Evolutionary conservation across 1,284 basidiomycete species (phyloP).

Genomic region (Leccinum griseonigrum): DNA sequence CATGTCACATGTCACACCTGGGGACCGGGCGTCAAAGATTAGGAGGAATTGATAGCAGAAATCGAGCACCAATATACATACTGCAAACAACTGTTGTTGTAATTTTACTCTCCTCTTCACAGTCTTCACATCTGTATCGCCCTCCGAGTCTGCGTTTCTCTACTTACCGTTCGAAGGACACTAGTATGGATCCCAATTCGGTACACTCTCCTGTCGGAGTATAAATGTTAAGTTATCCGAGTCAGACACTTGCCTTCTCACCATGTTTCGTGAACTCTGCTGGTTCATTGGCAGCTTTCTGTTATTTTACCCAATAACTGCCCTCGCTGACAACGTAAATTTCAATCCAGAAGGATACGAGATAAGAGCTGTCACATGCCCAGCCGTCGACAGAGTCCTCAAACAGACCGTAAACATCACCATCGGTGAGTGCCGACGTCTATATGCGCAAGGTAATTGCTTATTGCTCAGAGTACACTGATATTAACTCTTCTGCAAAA

Average conservation of each 20-base stretch:
- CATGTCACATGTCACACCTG: too few relatives aligned
- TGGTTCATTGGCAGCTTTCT: constrained; percentile 7
- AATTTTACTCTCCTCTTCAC: too few relatives aligned
- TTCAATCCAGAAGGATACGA: constrained; percentile 42
- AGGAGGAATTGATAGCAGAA: too few relatives aligned
- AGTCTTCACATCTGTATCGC: too few relatives aligned
- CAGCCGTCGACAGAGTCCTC: constrained; percentile 37
- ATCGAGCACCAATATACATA: too few relatives aligned
- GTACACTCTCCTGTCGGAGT: not conserved
- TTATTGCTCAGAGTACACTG: constrained; percentile 53
- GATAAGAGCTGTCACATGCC: constrained; percentile 37
- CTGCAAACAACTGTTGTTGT: too few relatives aligned
- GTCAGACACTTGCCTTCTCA: not conserved
- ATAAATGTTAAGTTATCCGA: constrained; percentile 1
- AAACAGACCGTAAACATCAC: constrained; percentile 33
- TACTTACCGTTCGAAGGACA: too few relatives aligned
- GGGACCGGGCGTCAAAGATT: too few relatives aligned
- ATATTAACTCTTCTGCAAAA: constrained; percentile 52
- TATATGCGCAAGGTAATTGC: constrained; percentile 1
- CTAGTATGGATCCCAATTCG: not conserved
- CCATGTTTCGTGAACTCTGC: constrained; percentile 10
- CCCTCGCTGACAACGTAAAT: constrained; percentile 1
- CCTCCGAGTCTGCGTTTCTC: too few relatives aligned
- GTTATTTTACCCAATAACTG: not conserved
- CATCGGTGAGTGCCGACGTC: constrained; percentile 33